phyloP scores from a whole-genome alignment of 176 grass and related monocot genomes.

The Avena eriantha region DNA sequence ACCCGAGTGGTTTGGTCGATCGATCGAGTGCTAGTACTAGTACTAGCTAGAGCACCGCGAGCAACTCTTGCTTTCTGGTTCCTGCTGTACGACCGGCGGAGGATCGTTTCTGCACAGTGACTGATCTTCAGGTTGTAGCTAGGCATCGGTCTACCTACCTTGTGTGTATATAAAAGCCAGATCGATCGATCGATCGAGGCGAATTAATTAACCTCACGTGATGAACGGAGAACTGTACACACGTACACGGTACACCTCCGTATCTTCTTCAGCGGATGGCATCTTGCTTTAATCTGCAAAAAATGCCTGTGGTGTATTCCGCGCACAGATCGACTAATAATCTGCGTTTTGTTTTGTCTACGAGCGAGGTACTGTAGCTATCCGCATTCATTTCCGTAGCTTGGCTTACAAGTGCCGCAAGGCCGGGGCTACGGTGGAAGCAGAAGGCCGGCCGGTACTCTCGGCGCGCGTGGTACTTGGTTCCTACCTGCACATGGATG shows the following conservation, averaged over 20 bases:
- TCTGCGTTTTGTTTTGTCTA: background rate
- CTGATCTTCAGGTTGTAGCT: background rate
- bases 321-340: background rate
- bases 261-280: background rate
- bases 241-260: background rate
- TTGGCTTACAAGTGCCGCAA: constrained; percentile 65
- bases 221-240: background rate
- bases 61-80: background rate
- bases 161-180: background rate
- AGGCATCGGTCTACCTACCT: background rate
- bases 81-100: background rate
- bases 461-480: background rate
- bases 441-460: background rate
- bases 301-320: background rate
- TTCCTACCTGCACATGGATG: constrained; percentile 37
- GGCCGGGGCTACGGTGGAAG: constrained; percentile 34
- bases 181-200: background rate
- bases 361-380: constrained; percentile 13
- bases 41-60: background rate
- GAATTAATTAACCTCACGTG: background rate
- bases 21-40: background rate
- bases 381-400: constrained; percentile 59
- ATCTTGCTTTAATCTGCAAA: background rate
- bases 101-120: constrained; percentile 12
- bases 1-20: background rate